Evolutionary conservation across 2,329 filamentous ascomycete species (phyloP).

Genomic region (Triangularia setosa): DNA sequence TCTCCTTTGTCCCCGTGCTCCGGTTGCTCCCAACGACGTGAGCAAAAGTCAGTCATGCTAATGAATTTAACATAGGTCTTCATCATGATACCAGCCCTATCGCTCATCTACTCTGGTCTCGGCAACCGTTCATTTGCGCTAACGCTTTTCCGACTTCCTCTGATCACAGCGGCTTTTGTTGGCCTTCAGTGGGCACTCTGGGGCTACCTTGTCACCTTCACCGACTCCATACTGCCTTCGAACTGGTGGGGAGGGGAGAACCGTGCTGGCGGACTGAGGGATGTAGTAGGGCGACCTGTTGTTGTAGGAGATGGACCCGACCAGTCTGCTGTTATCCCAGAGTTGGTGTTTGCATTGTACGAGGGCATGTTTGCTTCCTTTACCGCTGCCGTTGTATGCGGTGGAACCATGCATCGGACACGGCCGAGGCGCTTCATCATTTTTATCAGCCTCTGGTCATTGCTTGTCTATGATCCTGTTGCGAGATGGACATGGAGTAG

Average conservation of each 20-base stretch:
- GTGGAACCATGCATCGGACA: constrained; percentile 19
- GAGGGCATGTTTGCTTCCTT: constrained; percentile 23
- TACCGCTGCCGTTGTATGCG: constrained; percentile 19
- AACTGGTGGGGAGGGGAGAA: constrained; percentile 18
- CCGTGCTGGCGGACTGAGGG: constrained; percentile 6
- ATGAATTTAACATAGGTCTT: too few species aligned
- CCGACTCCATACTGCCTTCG: constrained; percentile 2
- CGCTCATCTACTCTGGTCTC: constrained; percentile 17
- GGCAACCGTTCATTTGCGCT: constrained; percentile 15
- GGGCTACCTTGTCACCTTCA: constrained; percentile 20
- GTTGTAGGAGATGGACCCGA: constrained; percentile 9
- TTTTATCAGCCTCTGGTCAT: constrained; percentile 19
- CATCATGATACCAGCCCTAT: constrained; percentile 19
- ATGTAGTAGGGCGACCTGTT: constrained; percentile 10
- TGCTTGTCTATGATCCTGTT: constrained; percentile 17
- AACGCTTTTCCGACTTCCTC: constrained; percentile 16
- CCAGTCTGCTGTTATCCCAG: constrained; percentile 13
- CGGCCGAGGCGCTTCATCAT: constrained; percentile 16
- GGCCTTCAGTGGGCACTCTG: constrained; percentile 21
- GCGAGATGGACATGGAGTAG: constrained; percentile 47
- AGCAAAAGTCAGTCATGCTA: too few species aligned
- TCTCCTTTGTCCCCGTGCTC: too few species aligned
- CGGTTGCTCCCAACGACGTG: too few species aligned
- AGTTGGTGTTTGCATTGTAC: constrained; percentile 17
- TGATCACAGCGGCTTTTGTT: constrained; percentile 18